Evolutionary conservation across 2,329 filamentous ascomycete genomes (phyloP).

Genomic region (Sporothrix sp.): DNA sequence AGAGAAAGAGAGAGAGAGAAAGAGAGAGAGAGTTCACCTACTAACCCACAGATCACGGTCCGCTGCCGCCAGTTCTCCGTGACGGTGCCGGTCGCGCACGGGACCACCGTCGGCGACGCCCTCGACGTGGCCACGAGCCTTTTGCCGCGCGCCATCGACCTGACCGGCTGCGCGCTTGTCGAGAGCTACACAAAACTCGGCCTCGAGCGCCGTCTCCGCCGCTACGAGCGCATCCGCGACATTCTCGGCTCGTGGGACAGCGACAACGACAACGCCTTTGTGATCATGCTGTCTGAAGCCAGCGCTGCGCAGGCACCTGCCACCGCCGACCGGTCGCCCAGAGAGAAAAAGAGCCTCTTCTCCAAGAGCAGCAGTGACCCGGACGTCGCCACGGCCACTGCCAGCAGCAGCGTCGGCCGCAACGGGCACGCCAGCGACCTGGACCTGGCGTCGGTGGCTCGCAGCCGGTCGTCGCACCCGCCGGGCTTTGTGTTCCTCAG

Average conservation of each 20-base stretch:
- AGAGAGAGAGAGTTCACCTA: too few relatives aligned
- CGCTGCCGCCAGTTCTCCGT: conserved; percentile 61
- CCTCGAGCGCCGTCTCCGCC: conserved; percentile 70
- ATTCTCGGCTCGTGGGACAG: conserved; percentile 89
- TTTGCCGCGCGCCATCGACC: conserved; percentile 54
- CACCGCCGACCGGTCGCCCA: background rate
- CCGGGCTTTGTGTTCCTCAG: conserved; percentile 53
- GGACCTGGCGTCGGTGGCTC: conserved; percentile 53
- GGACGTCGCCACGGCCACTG: background rate
- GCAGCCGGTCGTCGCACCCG: conserved; percentile 44
- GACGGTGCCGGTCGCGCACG: conserved; percentile 59
- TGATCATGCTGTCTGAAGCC: conserved; percentile 46
- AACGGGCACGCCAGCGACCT: conserved; percentile 42
- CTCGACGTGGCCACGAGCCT: conserved; percentile 54
- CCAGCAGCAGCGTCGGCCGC: conserved; percentile 1
- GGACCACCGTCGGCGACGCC: conserved; percentile 66
- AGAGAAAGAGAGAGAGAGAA: too few relatives aligned
- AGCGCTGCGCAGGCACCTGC: background rate
- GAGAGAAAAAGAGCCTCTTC: background rate
- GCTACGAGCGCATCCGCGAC: conserved; percentile 78
- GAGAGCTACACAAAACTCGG: conserved; percentile 69
- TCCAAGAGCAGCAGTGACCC: background rate
- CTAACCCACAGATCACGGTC: conserved; percentile 36
- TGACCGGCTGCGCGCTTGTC: conserved; percentile 58
- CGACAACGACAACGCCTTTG: conserved; percentile 65